phyloP scores from a whole-genome alignment of 495 filamentous ascomycete species.

The Tuber borchii region DNA sequence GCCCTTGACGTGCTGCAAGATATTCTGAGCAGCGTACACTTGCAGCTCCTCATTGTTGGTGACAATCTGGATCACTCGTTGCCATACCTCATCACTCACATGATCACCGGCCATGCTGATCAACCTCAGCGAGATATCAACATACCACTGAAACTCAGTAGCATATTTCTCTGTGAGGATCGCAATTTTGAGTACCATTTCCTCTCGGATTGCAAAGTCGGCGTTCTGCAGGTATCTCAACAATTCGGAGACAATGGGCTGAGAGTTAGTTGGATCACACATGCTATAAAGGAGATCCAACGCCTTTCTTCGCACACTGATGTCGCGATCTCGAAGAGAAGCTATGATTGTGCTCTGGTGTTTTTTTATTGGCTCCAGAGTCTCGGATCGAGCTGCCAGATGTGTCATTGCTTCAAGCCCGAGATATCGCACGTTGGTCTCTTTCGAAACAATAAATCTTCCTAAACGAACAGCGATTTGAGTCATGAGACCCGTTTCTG shows the following conservation, averaged over 20 bases:
- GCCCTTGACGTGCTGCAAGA: constrained; percentile 78
- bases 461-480: constrained; percentile 91
- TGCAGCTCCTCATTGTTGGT: constrained; percentile 99
- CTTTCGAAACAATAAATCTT: constrained; percentile 91
- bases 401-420: constrained; percentile 98
- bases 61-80: constrained; percentile 96
- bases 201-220: constrained; percentile 94
- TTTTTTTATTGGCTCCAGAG: constrained; percentile 94
- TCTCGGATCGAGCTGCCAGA: constrained; percentile 88
- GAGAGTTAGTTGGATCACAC: constrained; percentile 91
- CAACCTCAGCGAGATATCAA: constrained; percentile 90
- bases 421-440: constrained; percentile 96
- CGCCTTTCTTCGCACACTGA: constrained; percentile 91
- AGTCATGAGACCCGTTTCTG: constrained; percentile 89
- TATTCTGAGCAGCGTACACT: constrained; percentile 89
- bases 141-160: constrained; percentile 98
- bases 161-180: constrained; percentile 98
- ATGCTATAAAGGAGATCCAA: constrained; percentile 98
- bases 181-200: constrained; percentile 98
- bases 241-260: constrained; percentile 86
- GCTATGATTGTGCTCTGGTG: constrained; percentile 94
- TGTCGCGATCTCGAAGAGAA: constrained; percentile 90
- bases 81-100: constrained; percentile 99
- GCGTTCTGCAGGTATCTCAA: constrained; percentile 91
- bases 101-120: constrained; percentile 97